These are phyloP conservation scores for Omphalotus olearius DNA, from an alignment of 1,284 basidiomycete species.

Conservation along the genomic window DNA sequence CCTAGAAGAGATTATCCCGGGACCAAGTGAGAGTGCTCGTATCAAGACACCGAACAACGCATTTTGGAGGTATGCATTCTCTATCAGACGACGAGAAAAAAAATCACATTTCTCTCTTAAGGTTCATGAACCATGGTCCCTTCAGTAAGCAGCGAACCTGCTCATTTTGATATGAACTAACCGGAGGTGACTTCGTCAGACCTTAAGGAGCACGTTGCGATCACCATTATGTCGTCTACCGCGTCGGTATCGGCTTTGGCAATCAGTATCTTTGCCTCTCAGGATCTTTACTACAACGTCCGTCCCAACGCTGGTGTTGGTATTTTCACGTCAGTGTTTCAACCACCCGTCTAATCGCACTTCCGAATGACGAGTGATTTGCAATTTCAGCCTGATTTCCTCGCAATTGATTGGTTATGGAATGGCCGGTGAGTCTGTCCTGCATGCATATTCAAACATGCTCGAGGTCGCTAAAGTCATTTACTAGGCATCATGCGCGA, in stretches of 20 bases:
- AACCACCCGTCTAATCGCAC: not conserved
- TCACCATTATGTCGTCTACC: slow-evolving; percentile 56
- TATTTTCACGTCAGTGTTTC: slow-evolving; percentile 36
- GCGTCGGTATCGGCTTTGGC: slow-evolving; percentile 45
- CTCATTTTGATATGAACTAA: not conserved
- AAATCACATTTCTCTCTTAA: not conserved
- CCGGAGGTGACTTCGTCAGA: slow-evolving; percentile 25
- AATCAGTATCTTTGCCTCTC: slow-evolving; percentile 45
- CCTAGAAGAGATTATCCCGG: slow-evolving; percentile 44
- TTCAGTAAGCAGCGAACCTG: slow-evolving; percentile 38
- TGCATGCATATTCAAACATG: not conserved
- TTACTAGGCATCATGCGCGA: slow-evolving; percentile 29
- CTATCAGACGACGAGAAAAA: no score
- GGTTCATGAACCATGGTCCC: slow-evolving; percentile 43
- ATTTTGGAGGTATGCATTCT: slow-evolving; percentile 40
- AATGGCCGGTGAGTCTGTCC: slow-evolving; percentile 35
- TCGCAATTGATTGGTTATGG: slow-evolving; percentile 55
- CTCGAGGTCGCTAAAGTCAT: not conserved
- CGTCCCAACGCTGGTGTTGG: slow-evolving; percentile 44
- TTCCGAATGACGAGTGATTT: not conserved
- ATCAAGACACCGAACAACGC: slow-evolving; percentile 33
- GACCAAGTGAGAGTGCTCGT: slow-evolving; percentile 28
- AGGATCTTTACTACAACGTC: slow-evolving; percentile 46
- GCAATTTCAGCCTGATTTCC: slow-evolving; percentile 26
- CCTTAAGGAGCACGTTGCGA: slow-evolving; percentile 58